Base-by-base conservation (phyloP, 345 rosid genomes). In the Citrus unshiu region DNA sequence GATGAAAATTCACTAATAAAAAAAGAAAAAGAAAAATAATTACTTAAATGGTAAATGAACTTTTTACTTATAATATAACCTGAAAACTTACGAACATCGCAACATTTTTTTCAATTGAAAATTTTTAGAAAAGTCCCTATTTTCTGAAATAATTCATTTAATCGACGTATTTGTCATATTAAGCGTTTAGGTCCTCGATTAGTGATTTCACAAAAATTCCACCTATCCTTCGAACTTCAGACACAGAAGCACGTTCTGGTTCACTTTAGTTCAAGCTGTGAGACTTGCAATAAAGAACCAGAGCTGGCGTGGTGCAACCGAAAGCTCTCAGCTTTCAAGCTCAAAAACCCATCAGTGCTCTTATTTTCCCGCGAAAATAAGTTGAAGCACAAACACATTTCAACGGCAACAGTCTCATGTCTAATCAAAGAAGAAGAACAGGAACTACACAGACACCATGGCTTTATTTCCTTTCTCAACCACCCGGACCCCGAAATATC, bases 401-500 rank as follows among this genome's bases (percentile, higher is more conserved):
- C 93, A 49, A 72, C 85, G 76, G n/a, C 87, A 58, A 46, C 86
- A 66, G 12, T 70, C 51, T 85, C 81, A 89, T 86, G 89, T 78
- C 58, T 70, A 81, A 56, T 27, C 56, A 46, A 70, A 46, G 37
- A 61, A 16, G 75, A 77, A 63, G 75, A 54, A 82, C 68, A 29
- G 49, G 69, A 73, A 59, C 27, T 57, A 27, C 68, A 68, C 81
- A 43, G 35, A 59, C 64, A 39, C 79, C 72, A 76, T 73, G 83
- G 78, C 63, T 4, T n/a, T 75, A n/a, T 83, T 81, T 77, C 81
- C 76, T 88, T 85, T 78, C 58, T 85, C 83, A 73, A 83, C 92
- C 97, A 91, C 83, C 90, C 86, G 79, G 84, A 85, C 81, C 86
- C 89, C 19, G 89, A 89, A 82, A 74, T 92, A 56, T 84, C 95